These are phyloP conservation scores for Phalaenopsis hybrid DNA, from an alignment of 116 monocot genomes.

Conservation along the genomic window DNA sequence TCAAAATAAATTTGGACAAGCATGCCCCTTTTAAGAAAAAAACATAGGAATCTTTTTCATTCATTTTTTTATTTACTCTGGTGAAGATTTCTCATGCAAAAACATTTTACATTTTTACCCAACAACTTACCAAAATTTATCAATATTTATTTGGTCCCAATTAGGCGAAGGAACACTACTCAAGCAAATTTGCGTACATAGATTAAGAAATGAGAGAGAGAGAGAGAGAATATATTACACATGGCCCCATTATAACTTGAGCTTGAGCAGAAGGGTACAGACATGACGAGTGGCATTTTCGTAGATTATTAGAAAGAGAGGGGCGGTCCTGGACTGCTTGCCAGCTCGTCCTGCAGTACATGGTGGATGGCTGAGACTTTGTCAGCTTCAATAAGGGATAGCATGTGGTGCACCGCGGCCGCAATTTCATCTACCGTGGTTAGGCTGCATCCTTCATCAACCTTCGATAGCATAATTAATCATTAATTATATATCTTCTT, in stretches of 20 bases:
- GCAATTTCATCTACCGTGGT: constrained; percentile 86
- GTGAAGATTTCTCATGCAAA: no score
- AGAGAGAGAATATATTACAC: constrained; percentile 1
- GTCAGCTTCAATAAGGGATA: constrained; percentile 18
- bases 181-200: no score
- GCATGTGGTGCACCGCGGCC: constrained; percentile 73
- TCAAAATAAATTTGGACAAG: no score
- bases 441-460: constrained; percentile 84
- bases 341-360: not conserved
- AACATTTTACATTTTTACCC: no score
- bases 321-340: not conserved
- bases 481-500: not conserved
- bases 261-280: not conserved
- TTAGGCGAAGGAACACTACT: no score
- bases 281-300: not conserved
- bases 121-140: no score
- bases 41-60: no score
- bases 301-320: not conserved
- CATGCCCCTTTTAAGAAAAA: no score
- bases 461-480: constrained; percentile 30
- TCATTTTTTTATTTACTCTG: no score
- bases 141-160: no score
- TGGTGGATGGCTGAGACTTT: not conserved
- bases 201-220: not conserved
- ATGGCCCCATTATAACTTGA: not conserved